phyloP scores from a whole-genome alignment of 2,329 filamentous ascomycete genomes.

The Cordyceps javanica region DNA sequence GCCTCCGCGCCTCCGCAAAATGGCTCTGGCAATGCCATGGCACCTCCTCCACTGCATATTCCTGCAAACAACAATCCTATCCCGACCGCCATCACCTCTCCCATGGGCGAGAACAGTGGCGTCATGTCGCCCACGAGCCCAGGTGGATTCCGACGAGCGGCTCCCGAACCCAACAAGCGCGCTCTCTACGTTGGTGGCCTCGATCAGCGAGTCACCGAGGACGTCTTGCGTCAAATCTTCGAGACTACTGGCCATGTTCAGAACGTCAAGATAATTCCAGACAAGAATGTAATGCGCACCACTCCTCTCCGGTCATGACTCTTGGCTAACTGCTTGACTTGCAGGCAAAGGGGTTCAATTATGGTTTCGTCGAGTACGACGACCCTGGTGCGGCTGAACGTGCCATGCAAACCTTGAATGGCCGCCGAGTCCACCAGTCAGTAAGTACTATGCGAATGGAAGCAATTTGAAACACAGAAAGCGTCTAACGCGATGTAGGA shows the following conservation, averaged over 20 bases:
- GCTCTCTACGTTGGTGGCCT: conserved; percentile 93
- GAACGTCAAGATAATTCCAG: conserved; percentile 98
- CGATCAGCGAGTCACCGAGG: conserved; percentile 91
- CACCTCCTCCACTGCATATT: conserved; percentile 77
- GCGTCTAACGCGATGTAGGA: conserved; percentile 53
- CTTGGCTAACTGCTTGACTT: conserved; percentile 25
- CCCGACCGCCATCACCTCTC: conserved; percentile 85
- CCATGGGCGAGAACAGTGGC: conserved; percentile 58
- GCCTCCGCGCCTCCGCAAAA: conserved; percentile 58
- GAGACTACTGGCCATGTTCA: conserved; percentile 98
- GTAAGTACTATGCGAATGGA: conserved; percentile 47
- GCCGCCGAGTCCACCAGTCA: conserved; percentile 88
- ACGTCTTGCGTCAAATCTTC: conserved; percentile 94
- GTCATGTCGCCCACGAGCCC: conserved; percentile 83
- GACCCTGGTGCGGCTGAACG: conserved; percentile 94
- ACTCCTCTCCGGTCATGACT: not conserved
- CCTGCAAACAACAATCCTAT: conserved; percentile 95
- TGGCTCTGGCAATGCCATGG: conserved; percentile 48
- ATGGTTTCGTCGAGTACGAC: conserved; percentile 98
- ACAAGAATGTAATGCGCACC: conserved; percentile 81
- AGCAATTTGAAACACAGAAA: not conserved
- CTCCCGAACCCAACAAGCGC: conserved; percentile 97
- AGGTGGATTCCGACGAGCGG: conserved; percentile 79
- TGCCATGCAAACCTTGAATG: conserved; percentile 95
- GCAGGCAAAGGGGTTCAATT: conserved; percentile 94